Base-by-base conservation (phyloP, 768 basidiomycete genomes). In the Hemileccinum rubropunctum region DNA sequence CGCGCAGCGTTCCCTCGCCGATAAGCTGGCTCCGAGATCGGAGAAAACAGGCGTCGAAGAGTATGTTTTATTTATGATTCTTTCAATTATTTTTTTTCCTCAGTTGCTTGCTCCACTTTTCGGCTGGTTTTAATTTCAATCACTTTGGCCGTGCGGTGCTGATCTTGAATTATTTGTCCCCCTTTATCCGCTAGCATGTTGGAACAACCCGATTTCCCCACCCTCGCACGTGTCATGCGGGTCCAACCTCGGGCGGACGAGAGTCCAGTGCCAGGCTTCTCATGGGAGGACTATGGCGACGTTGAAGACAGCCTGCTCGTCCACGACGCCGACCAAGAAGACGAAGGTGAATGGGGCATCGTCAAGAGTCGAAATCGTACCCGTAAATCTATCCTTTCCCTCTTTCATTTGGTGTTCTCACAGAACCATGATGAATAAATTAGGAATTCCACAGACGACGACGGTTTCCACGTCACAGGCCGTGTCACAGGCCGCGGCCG, bases 251-350 rank as follows among this genome's bases (percentile, higher is more conserved):
- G 59, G 10, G 67, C 80, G n/a, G 74, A 75, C 48, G 82, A 84
- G 47, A 72, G 74, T 36, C 83, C 86, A 14, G 81, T 79, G 8
- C 66, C 73, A 6, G 86, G 87, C 0, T 86, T 84, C 63, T 80
- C 85, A 0, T 88, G 84, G 88, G 82, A 70, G 0, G 87, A 90
- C 70, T 89, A 89, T 59, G 88, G 89, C 49, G 84, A 88, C 45
- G 80, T 80, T 18, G 60, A 60, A 15, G 68, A 62, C 0, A 57
- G 55, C 30, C 63, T 67, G 34, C 75, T 68, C 11, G 75, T 73
- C n/a, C 76, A 76, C 42, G 83, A 82, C 38, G 81, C 79, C 5
- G 85, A 82, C 50, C 82, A 78, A 23, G 88, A 87, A 62, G 88
- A 88, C 47, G 88, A 85, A 44, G 86, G 82, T 3, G 75, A 73